Evolutionary conservation across 1,284 basidiomycete species (phyloP), one percentile per base, ranked within the genome.

Genomic region (Cryptococcus depauperatus): DNA sequence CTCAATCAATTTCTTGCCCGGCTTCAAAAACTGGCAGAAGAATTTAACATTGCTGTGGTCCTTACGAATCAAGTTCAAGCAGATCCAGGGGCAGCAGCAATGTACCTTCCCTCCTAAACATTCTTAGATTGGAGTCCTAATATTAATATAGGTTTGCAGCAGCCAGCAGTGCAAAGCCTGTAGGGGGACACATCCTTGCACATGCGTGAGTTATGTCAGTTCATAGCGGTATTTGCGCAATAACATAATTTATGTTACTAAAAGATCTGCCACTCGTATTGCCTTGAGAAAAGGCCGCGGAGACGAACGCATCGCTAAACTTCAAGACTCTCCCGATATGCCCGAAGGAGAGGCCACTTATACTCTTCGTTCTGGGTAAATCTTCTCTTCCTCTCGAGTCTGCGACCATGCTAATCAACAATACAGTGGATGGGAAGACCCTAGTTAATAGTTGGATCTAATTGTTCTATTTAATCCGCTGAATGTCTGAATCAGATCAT

Each of bases 121-220:
- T 23, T 4, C 32, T 45, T 52, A 47, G 43, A 50, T 25, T 18
- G 21, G 10, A n/a, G n/a, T n/a, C n/a, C n/a, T n/a, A n/a, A n/a
- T n/a, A n/a, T n/a, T n/a, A n/a, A n/a, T n/a, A n/a, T n/a, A 91
- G 89, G 50, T 93, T 93, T 61, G 89, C 91, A 28, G 88, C 87
- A 23, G 86, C 86, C 23, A 83, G 85, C 28, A 84, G 83, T 22
- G 75, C 87, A 33, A 90, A 89, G 68, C 85, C 86, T 11, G 85
- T 82, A 53, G 22, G 34, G 63, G 68, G 69, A 16, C 69, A 71
- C 39, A 56, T 71, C 33, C 63, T 71, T 30, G 68, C 69, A 2
- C 69, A 71, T 47, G 69, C 69, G 68, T 71, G 34, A 52, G 61
- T 46, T n/a, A n/a, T n/a, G n/a, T n/a, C n/a, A n/a, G 5, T n/a